Conservation (phyloP, 163 green algal species). For the Scenedesmus sp. region DNA sequence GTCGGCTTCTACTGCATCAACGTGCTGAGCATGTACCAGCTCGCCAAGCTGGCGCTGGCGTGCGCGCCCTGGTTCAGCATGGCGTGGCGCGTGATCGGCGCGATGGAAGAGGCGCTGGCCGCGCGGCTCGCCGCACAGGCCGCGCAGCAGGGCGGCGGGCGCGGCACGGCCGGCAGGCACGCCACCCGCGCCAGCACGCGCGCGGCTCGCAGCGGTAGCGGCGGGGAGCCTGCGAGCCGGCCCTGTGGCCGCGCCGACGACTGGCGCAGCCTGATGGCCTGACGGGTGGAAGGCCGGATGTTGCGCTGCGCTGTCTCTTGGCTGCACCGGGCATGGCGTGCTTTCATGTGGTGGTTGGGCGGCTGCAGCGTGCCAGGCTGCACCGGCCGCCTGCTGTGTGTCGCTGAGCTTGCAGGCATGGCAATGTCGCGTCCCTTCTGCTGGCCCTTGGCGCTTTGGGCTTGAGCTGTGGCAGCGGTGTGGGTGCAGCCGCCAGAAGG, state of each 20-base stretch:
- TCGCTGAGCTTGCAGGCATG: background rate
- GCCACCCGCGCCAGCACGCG: conserved; percentile 29
- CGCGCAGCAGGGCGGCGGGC: background rate
- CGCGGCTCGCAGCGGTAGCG: conserved; percentile 16
- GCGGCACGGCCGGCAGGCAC: background rate
- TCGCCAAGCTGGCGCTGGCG: conserved; percentile 17
- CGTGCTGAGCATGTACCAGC: conserved; percentile 37
- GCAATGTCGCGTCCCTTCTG: background rate
- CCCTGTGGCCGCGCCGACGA: no score
- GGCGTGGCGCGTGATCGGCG: conserved; percentile 45
- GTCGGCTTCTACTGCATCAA: conserved; percentile 58
- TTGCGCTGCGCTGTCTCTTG: no score
- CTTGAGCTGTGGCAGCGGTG: no score
- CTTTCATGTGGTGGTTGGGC: no score
- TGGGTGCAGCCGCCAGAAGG: no score
- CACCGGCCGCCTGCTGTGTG: no score
- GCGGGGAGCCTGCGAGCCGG: no score
- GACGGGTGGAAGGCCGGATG: no score
- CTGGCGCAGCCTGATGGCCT: no score
- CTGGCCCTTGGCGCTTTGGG: background rate
- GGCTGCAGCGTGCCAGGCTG: no score
- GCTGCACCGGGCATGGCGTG: no score
- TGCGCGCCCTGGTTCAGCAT: conserved; percentile 43
- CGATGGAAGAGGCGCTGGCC: conserved; percentile 7
- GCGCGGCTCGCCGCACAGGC: background rate